These are phyloP conservation scores for Fusarium sp. DNA, from an alignment of 2,329 filamentous ascomycete species.

Conservation along the genomic window DNA sequence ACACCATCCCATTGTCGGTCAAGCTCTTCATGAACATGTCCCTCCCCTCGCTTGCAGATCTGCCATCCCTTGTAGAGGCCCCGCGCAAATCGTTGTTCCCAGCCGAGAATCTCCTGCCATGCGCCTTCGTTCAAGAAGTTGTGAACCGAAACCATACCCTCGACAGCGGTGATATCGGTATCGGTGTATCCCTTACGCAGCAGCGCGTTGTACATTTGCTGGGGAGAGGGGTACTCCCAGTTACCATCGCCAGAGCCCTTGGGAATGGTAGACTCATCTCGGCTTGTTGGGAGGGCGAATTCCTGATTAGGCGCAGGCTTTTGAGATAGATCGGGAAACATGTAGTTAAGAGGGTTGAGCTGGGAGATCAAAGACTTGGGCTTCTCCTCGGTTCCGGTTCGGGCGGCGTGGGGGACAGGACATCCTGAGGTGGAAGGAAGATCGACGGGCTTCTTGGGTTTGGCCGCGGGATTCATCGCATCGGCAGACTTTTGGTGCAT, in stretches of 20 bases:
- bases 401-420: slow-evolving; percentile 58
- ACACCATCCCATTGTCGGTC: slow-evolving; percentile 65
- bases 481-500: slow-evolving; percentile 68
- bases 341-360: slow-evolving; percentile 86
- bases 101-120: slow-evolving; percentile 93
- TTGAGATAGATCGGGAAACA: slow-evolving; percentile 90
- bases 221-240: slow-evolving; percentile 98
- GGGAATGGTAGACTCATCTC: slow-evolving; percentile 92
- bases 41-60: slow-evolving; percentile 78
- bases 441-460: slow-evolving; percentile 37
- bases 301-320: slow-evolving; percentile 78
- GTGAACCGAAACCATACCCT: slow-evolving; percentile 97
- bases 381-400: slow-evolving; percentile 46
- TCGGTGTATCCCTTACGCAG: slow-evolving; percentile 95
- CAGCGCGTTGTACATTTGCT: slow-evolving; percentile 99
- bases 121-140: slow-evolving; percentile 98
- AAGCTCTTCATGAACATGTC: slow-evolving; percentile 61
- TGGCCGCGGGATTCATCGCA: slow-evolving; percentile 53
- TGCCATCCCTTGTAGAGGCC: slow-evolving; percentile 80
- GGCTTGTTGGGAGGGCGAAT: slow-evolving; percentile 78
- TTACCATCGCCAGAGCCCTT: slow-evolving; percentile 80
- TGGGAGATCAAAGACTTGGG: slow-evolving; percentile 63
- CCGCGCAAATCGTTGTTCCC: slow-evolving; percentile 86
- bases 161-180: slow-evolving; percentile 91
- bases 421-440: slow-evolving; percentile 45